phyloP scores from a whole-genome alignment of 2,329 filamentous ascomycete genomes.

The Epichloe gansuensis region DNA sequence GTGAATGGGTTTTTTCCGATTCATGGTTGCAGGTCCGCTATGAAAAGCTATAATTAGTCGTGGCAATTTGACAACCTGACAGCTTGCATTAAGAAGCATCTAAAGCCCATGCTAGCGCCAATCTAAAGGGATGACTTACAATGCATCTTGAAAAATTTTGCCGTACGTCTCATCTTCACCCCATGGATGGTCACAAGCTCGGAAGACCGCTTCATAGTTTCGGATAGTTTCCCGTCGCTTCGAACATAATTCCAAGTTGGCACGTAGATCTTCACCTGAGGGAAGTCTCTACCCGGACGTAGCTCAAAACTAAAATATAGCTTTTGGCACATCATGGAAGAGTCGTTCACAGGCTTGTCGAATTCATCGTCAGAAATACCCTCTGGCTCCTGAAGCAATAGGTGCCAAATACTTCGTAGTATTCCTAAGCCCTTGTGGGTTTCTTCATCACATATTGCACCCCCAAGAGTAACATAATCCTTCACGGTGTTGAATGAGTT shows the following conservation, averaged over 20 bases:
- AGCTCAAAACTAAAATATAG: conserved; percentile 10
- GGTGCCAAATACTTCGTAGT: conserved; percentile 7
- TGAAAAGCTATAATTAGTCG: neutral
- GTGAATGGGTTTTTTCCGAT: conserved; percentile 5
- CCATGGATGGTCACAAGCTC: conserved; percentile 4
- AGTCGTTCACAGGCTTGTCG: conserved; percentile 5
- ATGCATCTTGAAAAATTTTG: conserved; percentile 7
- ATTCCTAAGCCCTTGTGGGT: conserved; percentile 2
- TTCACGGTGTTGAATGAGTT: conserved; percentile 9
- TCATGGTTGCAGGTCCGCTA: conserved; percentile 4
- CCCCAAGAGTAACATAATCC: conserved; percentile 7
- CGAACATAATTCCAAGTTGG: conserved; percentile 9
- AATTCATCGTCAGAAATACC: conserved; percentile 4
- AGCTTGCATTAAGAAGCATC: neutral
- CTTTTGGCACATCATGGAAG: conserved; percentile 4
- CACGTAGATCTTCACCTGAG: conserved; percentile 8
- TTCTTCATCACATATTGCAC: conserved; percentile 5
- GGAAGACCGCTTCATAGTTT: conserved; percentile 9
- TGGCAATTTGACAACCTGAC: neutral
- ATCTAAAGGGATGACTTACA: neutral
- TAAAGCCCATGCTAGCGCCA: neutral
- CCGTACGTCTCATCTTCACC: conserved; percentile 4
- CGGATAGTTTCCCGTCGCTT: conserved; percentile 8
- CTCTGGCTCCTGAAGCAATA: conserved; percentile 8
- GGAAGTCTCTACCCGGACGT: conserved; percentile 4